Evolutionary conservation across 768 basidiomycete genomes (phyloP), one percentile per base, ranked within the genome.

Genomic region (Lentinus brumalis): DNA sequence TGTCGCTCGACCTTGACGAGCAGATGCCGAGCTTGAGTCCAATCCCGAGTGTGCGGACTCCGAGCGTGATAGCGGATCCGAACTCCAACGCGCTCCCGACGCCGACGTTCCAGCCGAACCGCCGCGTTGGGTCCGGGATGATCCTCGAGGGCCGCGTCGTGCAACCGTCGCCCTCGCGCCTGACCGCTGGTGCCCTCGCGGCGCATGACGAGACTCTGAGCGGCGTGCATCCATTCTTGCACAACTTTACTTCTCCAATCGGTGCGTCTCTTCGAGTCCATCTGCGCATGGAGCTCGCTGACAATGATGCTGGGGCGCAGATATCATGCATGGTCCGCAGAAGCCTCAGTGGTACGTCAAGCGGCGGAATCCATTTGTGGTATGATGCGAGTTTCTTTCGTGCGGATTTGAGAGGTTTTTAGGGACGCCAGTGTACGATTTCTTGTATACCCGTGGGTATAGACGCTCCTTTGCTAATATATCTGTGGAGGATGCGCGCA

Each of bases 181-280:
- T 80, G 57, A 80, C 78, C 40, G 80, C 83, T 67, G 70, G 67
- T 44, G 81, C 81, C 67, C 61, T 84, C 31, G 75, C 78, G 9
- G 73, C 75, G 58, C 83, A 79, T 54, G 79, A 79, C 63, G 46
- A 45, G 52, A 53, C 74, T 57, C 59, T 14, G n/a, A 26, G 53
- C 46, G 54, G 81, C 52, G 66, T 69, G 45, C 68, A 86, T 62
- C 82, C 79, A 44, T 73, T 87, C 73, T 79, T 89, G 51, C 78
- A 84, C 63, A 82, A 84, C 63, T 91, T 84, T 75, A 87, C 81
- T 46, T 89, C 87, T 26, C 89, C 89, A 1, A 86, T 91, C 54
- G 85, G 88, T 90, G 56, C 47, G 78, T 61, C 35, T 42, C 8
- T 44, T 26, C 29, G 29, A 26, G 26, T 21, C 4, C 21, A n/a